Percentiles rank a stretch among this genome's conserved stretches.
Evolutionary conservation across 352 stramenopile genomes (phyloP).

Genomic region (Pythium phragmiticola): DNA sequence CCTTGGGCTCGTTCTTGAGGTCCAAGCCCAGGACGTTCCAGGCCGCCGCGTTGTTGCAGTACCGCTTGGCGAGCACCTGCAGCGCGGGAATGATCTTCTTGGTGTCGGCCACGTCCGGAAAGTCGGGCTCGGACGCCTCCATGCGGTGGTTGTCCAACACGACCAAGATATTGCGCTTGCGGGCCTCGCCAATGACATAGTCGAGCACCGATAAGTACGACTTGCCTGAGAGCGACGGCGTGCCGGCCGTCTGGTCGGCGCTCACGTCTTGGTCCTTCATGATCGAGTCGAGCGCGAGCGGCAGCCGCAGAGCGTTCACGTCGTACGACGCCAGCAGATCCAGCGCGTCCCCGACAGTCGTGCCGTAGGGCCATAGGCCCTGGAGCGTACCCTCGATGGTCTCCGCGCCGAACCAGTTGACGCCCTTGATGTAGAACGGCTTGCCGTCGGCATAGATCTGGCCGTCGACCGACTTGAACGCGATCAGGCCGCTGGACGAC

Average conservation of each 20-base stretch:
- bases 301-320: slow-evolving; percentile 62
- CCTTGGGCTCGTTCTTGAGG: slow-evolving; percentile 80
- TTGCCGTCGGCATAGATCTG: slow-evolving; percentile 52
- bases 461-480: slow-evolving; percentile 62
- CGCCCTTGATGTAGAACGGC: slow-evolving; percentile 62
- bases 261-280: slow-evolving; percentile 45
- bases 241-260: slow-evolving; percentile 46
- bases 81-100: slow-evolving; percentile 56
- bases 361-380: slow-evolving; percentile 65
- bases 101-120: slow-evolving; percentile 54
- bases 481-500: slow-evolving; percentile 31
- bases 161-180: slow-evolving; percentile 66
- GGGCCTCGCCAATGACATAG: slow-evolving; percentile 47
- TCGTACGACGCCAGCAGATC: slow-evolving; percentile 47
- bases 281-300: slow-evolving; percentile 67
- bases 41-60: slow-evolving; percentile 53
- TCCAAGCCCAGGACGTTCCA: slow-evolving; percentile 81
- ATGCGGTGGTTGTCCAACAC: slow-evolving; percentile 73
- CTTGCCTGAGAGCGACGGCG: slow-evolving; percentile 39
- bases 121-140: slow-evolving; percentile 48
- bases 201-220: slow-evolving; percentile 67
- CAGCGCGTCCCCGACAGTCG: slow-evolving; percentile 47
- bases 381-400: slow-evolving; percentile 59
- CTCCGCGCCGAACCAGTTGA: slow-evolving; percentile 75
- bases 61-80: slow-evolving; percentile 50